Evolutionary conservation across 148 eudicot species (phyloP).

Genomic region (Selenicereus undatus): DNA sequence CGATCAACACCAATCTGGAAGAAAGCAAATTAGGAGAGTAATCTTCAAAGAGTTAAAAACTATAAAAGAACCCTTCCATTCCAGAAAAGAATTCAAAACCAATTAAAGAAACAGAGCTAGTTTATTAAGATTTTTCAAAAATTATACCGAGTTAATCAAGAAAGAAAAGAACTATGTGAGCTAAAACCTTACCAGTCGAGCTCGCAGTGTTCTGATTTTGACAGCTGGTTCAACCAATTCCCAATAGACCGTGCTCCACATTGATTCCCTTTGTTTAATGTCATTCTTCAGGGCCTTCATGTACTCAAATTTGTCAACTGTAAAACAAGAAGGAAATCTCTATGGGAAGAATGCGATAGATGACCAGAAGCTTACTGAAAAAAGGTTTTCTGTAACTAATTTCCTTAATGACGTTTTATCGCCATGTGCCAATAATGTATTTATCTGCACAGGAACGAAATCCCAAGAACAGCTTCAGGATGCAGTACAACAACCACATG

Average conservation of each 20-base stretch:
- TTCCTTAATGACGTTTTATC: slow-evolving; percentile 76
- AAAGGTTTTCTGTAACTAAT: slow-evolving; percentile 84
- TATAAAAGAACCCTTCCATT: not conserved
- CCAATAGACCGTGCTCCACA: slow-evolving; percentile 81
- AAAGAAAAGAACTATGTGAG: not conserved
- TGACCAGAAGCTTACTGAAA: slow-evolving; percentile 59
- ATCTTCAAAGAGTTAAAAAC: not conserved
- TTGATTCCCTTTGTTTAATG: slow-evolving; percentile 70
- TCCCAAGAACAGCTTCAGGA: not conserved
- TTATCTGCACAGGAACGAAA: slow-evolving; percentile 51
- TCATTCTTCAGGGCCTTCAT: slow-evolving; percentile 88
- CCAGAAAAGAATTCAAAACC: not conserved
- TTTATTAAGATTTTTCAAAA: not conserved
- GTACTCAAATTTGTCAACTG: slow-evolving; percentile 12
- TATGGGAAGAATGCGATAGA: not conserved
- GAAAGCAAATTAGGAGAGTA: slow-evolving; percentile 11
- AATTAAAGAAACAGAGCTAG: not conserved
- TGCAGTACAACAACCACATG: not conserved
- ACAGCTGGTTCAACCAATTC: slow-evolving; percentile 76
- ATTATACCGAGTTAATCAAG: not conserved
- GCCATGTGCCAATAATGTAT: slow-evolving; percentile 58
- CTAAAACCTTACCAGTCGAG: slow-evolving; percentile 72
- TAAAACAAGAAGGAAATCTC: not conserved
- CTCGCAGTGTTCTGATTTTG: slow-evolving; percentile 81
- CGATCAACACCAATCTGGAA: slow-evolving; percentile 90